Percentiles rank a stretch among this genome's conserved stretches.
Evolutionary conservation across 1,139 yeast species (phyloP).

Genomic region (Komagataea norvegica): DNA sequence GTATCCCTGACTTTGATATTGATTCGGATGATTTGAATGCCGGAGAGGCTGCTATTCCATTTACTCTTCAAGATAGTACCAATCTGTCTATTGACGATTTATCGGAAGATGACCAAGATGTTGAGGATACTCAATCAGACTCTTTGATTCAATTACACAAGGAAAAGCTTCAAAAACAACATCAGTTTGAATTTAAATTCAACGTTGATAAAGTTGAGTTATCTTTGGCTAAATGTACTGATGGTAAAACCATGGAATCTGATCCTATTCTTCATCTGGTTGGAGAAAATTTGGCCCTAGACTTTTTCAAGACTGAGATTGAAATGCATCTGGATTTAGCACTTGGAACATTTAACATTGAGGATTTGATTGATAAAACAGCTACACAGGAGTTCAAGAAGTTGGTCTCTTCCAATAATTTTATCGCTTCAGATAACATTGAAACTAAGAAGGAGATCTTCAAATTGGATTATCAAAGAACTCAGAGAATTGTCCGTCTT

Average conservation of each 20-base stretch:
- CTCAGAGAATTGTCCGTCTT: conserved; percentile 57
- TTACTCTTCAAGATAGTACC: conserved; percentile 11
- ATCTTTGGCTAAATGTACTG: conserved; percentile 62
- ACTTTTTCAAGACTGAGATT: conserved; percentile 53
- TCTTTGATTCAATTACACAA: neutral
- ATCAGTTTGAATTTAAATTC: conserved; percentile 64
- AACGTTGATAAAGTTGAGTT: conserved; percentile 59
- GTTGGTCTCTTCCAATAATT: conserved; percentile 63
- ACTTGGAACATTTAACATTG: conserved; percentile 61
- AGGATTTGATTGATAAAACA: conserved; percentile 69
- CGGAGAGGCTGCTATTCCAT: conserved; percentile 17
- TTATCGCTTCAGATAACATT: conserved; percentile 32
- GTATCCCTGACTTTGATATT: conserved; percentile 56
- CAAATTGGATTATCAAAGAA: conserved; percentile 54
- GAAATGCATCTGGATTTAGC: conserved; percentile 65
- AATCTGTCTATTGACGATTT: conserved; percentile 24
- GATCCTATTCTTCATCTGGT: conserved; percentile 68
- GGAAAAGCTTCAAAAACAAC: conserved; percentile 26
- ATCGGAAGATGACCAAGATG: conserved; percentile 2
- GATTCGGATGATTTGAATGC: conserved; percentile 28
- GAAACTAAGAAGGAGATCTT: conserved; percentile 47
- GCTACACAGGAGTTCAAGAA: conserved; percentile 63
- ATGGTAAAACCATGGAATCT: conserved; percentile 55
- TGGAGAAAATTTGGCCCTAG: conserved; percentile 59
- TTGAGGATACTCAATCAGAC: neutral